Percentiles rank a stretch among this genome's conserved stretches.
Conservation (phyloP, 768 basidiomycete genomes). For the Trametes coccinea region DNA sequence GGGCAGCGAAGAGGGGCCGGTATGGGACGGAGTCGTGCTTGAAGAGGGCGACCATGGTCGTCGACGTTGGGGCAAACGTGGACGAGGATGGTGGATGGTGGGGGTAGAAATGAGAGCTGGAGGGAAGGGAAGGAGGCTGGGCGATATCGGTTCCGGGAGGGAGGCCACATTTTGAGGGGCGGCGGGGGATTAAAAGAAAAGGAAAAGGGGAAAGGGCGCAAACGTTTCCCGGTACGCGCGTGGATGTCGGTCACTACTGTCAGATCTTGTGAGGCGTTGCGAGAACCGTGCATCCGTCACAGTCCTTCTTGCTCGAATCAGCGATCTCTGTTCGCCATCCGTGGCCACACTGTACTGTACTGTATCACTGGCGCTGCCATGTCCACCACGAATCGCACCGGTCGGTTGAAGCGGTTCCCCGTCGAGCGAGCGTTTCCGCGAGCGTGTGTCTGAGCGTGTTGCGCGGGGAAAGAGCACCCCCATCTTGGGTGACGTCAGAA, state of each 20-base stretch:
- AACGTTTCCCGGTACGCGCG: too few species aligned
- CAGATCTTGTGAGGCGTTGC: too few species aligned
- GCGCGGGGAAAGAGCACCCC: background rate
- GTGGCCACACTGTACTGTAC: too few species aligned
- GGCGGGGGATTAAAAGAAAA: background rate
- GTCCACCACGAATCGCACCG: too few species aligned
- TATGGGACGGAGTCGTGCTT: conserved; percentile 15
- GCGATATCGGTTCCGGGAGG: background rate
- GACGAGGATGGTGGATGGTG: background rate
- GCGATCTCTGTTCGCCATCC: too few species aligned
- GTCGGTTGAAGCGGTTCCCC: too few species aligned
- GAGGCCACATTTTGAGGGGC: background rate
- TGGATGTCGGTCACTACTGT: too few species aligned
- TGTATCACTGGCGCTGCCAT: too few species aligned
- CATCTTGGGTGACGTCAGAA: conserved; percentile 5
- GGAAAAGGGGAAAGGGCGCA: background rate
- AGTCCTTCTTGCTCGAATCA: too few species aligned
- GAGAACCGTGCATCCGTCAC: too few species aligned
- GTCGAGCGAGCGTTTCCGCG: too few species aligned
- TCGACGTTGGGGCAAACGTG: background rate
- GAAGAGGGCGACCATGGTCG: conserved; percentile 18
- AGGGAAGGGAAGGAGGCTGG: background rate
- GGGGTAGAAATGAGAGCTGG: background rate
- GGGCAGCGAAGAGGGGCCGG: conserved; percentile 14
- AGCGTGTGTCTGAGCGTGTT: too few species aligned